A percentile compares a stretch with the other conserved stretches of the same genome.
Conservation (phyloP, 441 rosid genomes). For the Erysimum pusillum region DNA sequence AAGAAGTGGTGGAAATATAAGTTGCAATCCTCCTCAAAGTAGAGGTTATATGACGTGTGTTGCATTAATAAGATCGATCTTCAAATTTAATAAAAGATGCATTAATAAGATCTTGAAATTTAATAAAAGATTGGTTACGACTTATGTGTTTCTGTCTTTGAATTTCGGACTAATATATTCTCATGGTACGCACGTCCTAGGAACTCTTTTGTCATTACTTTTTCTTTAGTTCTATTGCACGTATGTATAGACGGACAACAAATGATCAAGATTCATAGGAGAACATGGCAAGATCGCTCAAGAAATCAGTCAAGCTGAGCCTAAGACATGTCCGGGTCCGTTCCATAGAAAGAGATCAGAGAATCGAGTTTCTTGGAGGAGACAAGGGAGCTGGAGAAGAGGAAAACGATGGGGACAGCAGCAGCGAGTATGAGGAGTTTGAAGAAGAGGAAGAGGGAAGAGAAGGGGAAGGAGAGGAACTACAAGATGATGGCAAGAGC, state of each 20-base stretch:
- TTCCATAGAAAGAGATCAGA: conserved; percentile 51
- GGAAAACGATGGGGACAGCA: neutral
- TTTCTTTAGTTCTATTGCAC: conserved; percentile 6
- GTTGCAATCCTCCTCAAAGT: conserved; percentile 14
- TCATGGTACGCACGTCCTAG: conserved; percentile 43
- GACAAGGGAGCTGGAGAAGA: conserved; percentile 27
- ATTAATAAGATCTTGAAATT: conserved; percentile 16
- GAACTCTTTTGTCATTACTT: neutral
- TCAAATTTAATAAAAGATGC: conserved; percentile 17
- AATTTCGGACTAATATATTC: neutral
- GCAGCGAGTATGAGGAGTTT: conserved; percentile 42
- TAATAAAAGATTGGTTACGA: conserved; percentile 15
- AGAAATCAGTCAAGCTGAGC: conserved; percentile 58
- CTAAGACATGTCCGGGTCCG: conserved; percentile 60
- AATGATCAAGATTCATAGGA: neutral
- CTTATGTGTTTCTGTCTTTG: neutral
- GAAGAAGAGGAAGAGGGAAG: conserved; percentile 27
- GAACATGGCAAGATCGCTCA: conserved; percentile 46
- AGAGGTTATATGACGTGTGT: neutral
- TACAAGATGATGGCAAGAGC: conserved; percentile 40
- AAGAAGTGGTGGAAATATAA: conserved; percentile 20
- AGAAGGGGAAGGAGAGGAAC: conserved; percentile 13
- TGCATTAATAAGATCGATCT: conserved; percentile 13
- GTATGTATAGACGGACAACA: conserved; percentile 3
- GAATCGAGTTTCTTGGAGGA: conserved; percentile 55